phyloP scores from a whole-genome alignment of 768 basidiomycete genomes.

The Suillus subalutaceus region DNA sequence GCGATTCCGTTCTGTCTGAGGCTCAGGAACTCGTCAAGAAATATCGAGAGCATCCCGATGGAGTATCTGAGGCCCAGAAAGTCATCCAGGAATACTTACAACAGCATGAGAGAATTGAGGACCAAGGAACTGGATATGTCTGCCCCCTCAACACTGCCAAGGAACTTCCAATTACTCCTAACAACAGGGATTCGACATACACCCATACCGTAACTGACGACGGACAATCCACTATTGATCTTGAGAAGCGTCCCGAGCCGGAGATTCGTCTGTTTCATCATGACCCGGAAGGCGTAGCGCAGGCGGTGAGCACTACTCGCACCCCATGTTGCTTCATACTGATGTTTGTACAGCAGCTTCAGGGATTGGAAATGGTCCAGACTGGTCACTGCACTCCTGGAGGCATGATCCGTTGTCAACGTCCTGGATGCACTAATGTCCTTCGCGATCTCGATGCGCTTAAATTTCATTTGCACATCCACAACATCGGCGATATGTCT shows the following conservation, averaged over 20 bases:
- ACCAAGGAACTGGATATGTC: background rate
- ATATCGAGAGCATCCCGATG: slow-evolving; percentile 8
- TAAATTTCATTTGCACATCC: slow-evolving; percentile 58
- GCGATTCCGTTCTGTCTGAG: slow-evolving; percentile 6
- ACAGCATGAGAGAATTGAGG: slow-evolving; percentile 6
- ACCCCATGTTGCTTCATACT: slow-evolving; percentile 10
- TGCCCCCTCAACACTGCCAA: slow-evolving; percentile 15
- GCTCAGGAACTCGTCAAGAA: slow-evolving; percentile 6
- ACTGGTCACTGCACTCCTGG: slow-evolving; percentile 30
- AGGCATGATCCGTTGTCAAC: slow-evolving; percentile 44
- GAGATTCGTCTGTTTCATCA: slow-evolving; percentile 39
- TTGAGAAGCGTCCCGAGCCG: slow-evolving; percentile 35
- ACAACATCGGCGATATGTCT: slow-evolving; percentile 48
- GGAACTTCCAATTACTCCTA: slow-evolving; percentile 20
- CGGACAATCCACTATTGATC: slow-evolving; percentile 25
- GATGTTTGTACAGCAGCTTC: slow-evolving; percentile 20
- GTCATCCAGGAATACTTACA: slow-evolving; percentile 12
- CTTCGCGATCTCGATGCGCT: slow-evolving; percentile 46
- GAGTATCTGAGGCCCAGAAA: slow-evolving; percentile 26
- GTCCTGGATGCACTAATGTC: slow-evolving; percentile 47
- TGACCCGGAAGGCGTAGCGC: slow-evolving; percentile 37
- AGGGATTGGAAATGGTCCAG: slow-evolving; percentile 31
- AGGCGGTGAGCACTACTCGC: slow-evolving; percentile 40
- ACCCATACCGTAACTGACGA: slow-evolving; percentile 22
- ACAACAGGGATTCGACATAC: slow-evolving; percentile 30